Evolutionary conservation across 805 yeast species (phyloP), one percentile per base, ranked within the genome.

Genomic region (Metahyphopichia silvanorum): DNA sequence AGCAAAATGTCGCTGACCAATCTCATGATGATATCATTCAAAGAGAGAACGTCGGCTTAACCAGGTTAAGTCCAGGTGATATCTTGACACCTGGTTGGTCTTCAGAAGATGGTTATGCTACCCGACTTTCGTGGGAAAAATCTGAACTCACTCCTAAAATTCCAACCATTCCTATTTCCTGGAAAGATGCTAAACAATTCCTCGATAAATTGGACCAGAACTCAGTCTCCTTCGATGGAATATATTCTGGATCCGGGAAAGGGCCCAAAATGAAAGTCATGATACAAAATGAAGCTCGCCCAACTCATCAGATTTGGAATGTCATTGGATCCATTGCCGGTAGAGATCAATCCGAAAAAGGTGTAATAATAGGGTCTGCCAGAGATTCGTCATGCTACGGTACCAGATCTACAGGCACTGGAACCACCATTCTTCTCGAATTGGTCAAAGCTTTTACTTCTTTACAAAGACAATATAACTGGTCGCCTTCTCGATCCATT

Each of bases 401-500:
- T n/a, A 79, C 94, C 0, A 59, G 74, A 3, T 69, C 76, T 21
- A 78, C 88, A 6, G 75, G 77, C 42, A 79, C 94, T 3, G 94
- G 95, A 1, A 79, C 93, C 1, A 77, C 82, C 0, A 63, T 82
- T 1, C 49, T 89, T 34, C 56, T 89, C 15, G 91, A 89, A 41
- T 57, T 89, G 37, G 76, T 85, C 7, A 76, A 82, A 35, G 54
- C 84, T 0, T 76, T 88, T 33, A 77, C 86, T 14, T 67, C 76
- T 17, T 62, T 88, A 55, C 79, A 75, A 37, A 67, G 76, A 32
- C 66, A 78, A 22, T 72, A 71, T 45, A 77, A 79, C 38, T 89
- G 97, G 97, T 64, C 68, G 28, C 97, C 98, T 0, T 56, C 87
- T 24, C 73, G 98, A 53, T 71, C 89, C 3, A 79, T 89, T 10